Base-by-base conservation (phyloP, 1,284 basidiomycete genomes). In the Microbotryum violaceum region DNA sequence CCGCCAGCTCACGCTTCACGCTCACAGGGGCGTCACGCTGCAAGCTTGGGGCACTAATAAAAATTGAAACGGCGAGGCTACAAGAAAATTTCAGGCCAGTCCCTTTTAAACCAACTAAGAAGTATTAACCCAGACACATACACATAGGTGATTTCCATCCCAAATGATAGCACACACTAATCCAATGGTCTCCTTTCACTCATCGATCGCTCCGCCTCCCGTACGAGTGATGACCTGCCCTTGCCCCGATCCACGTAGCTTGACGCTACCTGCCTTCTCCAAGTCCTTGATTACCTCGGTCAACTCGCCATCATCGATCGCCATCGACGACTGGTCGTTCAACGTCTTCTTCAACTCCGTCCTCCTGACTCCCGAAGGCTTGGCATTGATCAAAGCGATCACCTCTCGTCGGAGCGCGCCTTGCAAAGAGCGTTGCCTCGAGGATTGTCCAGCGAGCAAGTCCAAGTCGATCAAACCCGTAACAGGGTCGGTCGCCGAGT, bases 391-490 rank as follows among this genome's bases (percentile, higher is more conserved):
- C 61, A 94, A 77, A 23, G 75, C 77, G 68, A 91, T 60, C 55
- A 80, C 69, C 64, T 89, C 91, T 70, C 82, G 84, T 71, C 87
- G 84, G 80, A 96, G 85, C 76, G 93, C 91, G 23, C 87, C 87
- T 46, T 85, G 82, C 75, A 91, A 74, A 72, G 85, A 86, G 63
- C 92, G 81, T 76, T 93, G 87, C 42, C 90, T 85, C 63, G 83
- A 79, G 3, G 89, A 91, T 27, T 90, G 90, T 6, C 94, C 94
- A 74, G 92, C 94, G 73, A 98, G 84, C 71, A 98, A 77, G 64
- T 94, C 91, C 82, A 98, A 87, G 75, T 98, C 94, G 73, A 97
- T 91, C 79, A 91, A 87, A 58, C 93, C 93, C 2, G 93, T 97
- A 42, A 89, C 81, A 9, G 93, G 93, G 76, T 97, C 94, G 79